These are phyloP conservation scores for Spathaspora jeffriesii DNA, from an alignment of 1,139 yeast species.

Conservation along the genomic window DNA sequence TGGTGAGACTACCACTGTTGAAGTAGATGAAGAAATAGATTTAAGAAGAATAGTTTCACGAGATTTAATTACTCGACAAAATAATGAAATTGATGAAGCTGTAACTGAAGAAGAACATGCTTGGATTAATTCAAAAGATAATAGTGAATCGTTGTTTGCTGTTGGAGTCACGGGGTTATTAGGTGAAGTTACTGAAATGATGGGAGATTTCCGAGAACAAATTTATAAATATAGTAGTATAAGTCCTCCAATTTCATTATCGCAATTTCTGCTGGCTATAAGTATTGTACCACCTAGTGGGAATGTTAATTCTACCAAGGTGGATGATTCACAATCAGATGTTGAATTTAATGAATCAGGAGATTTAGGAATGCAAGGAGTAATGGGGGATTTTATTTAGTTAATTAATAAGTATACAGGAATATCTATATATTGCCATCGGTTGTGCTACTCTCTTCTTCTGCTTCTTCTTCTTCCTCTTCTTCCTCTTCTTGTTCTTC, in stretches of 20 bases:
- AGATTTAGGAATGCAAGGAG: slow-evolving; percentile 18
- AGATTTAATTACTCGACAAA: slow-evolving; percentile 35
- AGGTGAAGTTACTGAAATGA: slow-evolving; percentile 58
- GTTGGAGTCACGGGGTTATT: slow-evolving; percentile 75
- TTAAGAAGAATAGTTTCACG: slow-evolving; percentile 34
- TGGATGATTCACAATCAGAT: slow-evolving; percentile 5
- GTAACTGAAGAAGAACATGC: slow-evolving; percentile 13
- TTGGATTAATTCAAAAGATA: slow-evolving; percentile 55
- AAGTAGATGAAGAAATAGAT: slow-evolving; percentile 26
- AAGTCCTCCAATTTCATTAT: slow-evolving; percentile 8
- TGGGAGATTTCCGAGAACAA: slow-evolving; percentile 39
- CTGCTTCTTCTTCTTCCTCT: slow-evolving; percentile 21
- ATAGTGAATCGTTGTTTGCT: slow-evolving; percentile 55
- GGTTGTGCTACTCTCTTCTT: slow-evolving; percentile 11
- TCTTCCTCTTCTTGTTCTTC: slow-evolving; percentile 34
- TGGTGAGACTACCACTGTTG: slow-evolving; percentile 15
- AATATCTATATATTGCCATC: slow-evolving; percentile 1
- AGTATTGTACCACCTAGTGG: slow-evolving; percentile 1
- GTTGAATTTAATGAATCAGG: slow-evolving; percentile 12
- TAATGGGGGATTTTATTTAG: slow-evolving; percentile 29
- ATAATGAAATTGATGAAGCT: slow-evolving; percentile 32
- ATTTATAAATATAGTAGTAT: slow-evolving; percentile 29
- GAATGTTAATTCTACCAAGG: not conserved
- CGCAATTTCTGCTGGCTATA: slow-evolving; percentile 12
- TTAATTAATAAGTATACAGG: slow-evolving; percentile 3